Percentiles rank a stretch among this genome's conserved stretches.
phyloP scores from a whole-genome alignment of 306 rosid genomes.

The Parietaria judaica region DNA sequence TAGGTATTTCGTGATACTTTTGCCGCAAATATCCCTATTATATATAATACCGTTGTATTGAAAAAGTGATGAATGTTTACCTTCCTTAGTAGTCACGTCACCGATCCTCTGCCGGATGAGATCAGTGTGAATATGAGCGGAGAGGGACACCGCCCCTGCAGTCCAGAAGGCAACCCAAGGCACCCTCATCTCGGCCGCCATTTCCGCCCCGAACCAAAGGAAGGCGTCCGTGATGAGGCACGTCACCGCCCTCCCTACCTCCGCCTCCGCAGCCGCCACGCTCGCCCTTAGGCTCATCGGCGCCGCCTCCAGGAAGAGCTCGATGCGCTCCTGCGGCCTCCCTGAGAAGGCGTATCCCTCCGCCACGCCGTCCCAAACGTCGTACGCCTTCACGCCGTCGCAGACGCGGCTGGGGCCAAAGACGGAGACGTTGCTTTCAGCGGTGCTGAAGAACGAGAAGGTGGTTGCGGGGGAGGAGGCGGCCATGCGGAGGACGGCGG shows the following conservation, averaged over 20 bases:
- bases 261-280: slow-evolving; percentile 14
- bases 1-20: too few relatives aligned
- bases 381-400: not conserved
- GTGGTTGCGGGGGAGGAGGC: slow-evolving; percentile 19
- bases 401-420: slow-evolving; percentile 11
- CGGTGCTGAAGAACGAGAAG: slow-evolving; percentile 50
- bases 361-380: slow-evolving; percentile 18
- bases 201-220: slow-evolving; percentile 17
- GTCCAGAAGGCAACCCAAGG: slow-evolving; percentile 23
- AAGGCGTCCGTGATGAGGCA: slow-evolving; percentile 25
- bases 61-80: too few relatives aligned
- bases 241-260: slow-evolving; percentile 16
- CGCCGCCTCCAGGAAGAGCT: slow-evolving; percentile 21
- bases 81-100: not conserved
- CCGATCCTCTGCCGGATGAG: not conserved
- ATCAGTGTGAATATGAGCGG: slow-evolving; percentile 19
- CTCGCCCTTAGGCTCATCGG: slow-evolving; percentile 6
- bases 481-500: slow-evolving; percentile 12
- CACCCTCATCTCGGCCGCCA: slow-evolving; percentile 24
- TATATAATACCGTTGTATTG: too few relatives aligned
- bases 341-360: slow-evolving; percentile 11
- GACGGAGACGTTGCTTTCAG: slow-evolving; percentile 17
- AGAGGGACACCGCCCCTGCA: slow-evolving; percentile 17
- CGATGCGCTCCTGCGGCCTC: slow-evolving; percentile 20
- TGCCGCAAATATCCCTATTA: too few relatives aligned